A percentile compares a stretch with the other conserved stretches of the same genome.
Evolutionary conservation across 2,329 filamentous ascomycete genomes (phyloP).

Genomic region (Ceratocystis albifundus): DNA sequence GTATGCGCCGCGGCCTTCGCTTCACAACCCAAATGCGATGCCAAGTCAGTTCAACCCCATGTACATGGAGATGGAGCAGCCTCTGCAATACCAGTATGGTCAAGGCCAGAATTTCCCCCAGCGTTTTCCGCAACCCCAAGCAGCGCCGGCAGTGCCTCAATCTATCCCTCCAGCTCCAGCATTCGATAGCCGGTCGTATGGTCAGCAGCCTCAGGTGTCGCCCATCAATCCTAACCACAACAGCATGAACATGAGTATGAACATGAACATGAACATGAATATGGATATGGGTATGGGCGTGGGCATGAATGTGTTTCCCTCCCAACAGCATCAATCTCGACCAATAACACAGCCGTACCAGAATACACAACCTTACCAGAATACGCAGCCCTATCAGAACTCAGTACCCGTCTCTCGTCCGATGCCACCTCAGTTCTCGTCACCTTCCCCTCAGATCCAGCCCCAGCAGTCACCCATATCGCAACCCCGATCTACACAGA

Average conservation of each 20-base stretch:
- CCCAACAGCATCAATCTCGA: slow-evolving; percentile 19
- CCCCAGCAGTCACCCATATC: slow-evolving; percentile 21
- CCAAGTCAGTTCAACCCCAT: slow-evolving; percentile 19
- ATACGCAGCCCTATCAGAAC: slow-evolving; percentile 15
- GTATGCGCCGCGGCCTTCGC: slow-evolving; percentile 19
- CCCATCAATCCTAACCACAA: slow-evolving; percentile 20
- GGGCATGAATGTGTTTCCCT: slow-evolving; percentile 12
- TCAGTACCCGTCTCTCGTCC: slow-evolving; percentile 15
- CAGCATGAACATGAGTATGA: slow-evolving; percentile 30
- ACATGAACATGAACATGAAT: slow-evolving; percentile 26
- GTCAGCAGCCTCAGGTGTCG: slow-evolving; percentile 29
- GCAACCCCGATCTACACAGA: slow-evolving; percentile 12
- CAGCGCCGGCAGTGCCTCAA: slow-evolving; percentile 10
- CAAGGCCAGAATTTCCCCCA: slow-evolving; percentile 16
- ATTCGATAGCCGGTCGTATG: slow-evolving; percentile 29
- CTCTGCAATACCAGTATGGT: slow-evolving; percentile 16
- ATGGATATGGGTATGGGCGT: slow-evolving; percentile 14
- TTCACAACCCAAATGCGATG: slow-evolving; percentile 27
- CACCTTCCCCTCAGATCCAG: slow-evolving; percentile 25
- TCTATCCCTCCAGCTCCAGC: not conserved
- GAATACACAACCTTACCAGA: not conserved
- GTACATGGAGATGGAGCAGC: slow-evolving; percentile 18
- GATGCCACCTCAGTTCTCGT: slow-evolving; percentile 24
- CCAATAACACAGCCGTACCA: not conserved
- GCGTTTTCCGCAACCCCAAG: slow-evolving; percentile 9